A percentile compares a stretch with the other conserved stretches of the same genome.
These are phyloP conservation scores for Lactarius akahatsu DNA, from an alignment of 768 basidiomycete genomes.

Conservation along the genomic window DNA sequence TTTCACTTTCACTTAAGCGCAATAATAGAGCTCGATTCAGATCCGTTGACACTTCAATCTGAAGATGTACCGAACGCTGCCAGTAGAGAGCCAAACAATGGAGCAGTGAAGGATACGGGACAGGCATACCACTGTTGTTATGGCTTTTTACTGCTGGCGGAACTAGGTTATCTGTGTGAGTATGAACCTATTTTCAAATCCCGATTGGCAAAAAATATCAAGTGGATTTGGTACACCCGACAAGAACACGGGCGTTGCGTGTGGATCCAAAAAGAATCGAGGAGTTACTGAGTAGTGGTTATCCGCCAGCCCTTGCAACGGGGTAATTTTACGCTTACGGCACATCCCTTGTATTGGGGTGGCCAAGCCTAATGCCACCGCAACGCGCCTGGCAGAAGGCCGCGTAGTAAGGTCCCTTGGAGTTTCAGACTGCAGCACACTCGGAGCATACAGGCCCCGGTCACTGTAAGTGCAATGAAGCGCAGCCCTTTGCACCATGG, in stretches of 20 bases:
- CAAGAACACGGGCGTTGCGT: slow-evolving; percentile 1
- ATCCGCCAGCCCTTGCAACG: not conserved
- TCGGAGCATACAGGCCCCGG: not conserved
- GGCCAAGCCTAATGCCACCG: not conserved
- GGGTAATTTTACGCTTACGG: slow-evolving; percentile 3
- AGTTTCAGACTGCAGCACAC: not conserved
- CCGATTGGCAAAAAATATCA: no score
- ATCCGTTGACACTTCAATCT: not conserved
- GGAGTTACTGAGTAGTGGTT: slow-evolving; percentile 5
- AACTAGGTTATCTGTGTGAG: no score
- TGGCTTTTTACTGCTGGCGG: not conserved
- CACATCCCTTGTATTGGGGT: not conserved
- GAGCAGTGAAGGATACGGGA: not conserved
- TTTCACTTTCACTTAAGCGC: slow-evolving; percentile 1
- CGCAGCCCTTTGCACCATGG: not conserved
- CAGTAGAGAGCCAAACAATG: not conserved
- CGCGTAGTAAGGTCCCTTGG: not conserved
- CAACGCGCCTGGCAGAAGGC: slow-evolving; percentile 5
- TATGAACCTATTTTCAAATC: no score
- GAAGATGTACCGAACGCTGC: not conserved
- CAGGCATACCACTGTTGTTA: not conserved
- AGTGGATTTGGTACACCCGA: not conserved
- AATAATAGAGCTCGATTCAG: not conserved
- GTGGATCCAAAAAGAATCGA: not conserved
- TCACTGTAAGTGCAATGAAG: not conserved